Base-by-base conservation (phyloP, 169 alveolate species). In the Besnoitia besnoiti region DNA sequence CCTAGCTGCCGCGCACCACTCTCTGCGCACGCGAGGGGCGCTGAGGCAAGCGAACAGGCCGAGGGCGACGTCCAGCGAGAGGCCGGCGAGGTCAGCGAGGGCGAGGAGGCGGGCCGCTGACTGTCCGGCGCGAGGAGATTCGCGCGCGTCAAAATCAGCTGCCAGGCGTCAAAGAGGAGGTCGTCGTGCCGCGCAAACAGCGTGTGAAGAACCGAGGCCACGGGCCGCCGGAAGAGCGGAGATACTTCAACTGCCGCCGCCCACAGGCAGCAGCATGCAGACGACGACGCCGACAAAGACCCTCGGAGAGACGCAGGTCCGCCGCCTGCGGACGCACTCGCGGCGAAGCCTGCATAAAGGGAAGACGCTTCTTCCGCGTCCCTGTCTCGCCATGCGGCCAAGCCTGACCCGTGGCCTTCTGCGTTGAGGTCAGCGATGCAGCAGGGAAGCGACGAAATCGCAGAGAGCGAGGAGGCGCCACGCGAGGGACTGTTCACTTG, bases 191-290 rank as follows among this genome's bases (percentile, higher is more conserved):
- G n/a, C 12, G 24, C 39, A 42, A 67, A 67, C 10, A 67, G 80
- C 44, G n/a, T 30, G 80, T 67, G 80, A 30, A 67, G 44, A 35
- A 67, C 44, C 44, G 47, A 33, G 42, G 80, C 80, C 1, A 67
- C 80, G 14, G 80, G 80, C 40, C 80, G 80, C 80, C 42, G 80
- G 24, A 67, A 35, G 24, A 67, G 12, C 39, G 80, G 80, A 67
- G 80, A 67, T 16, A n/a, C 80, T n/a, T 30, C 80, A 14, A 42
- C n/a, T 8, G 80, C 80, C 12, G 80, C 80, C n/a, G 80, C 44
- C 39, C 46, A 30, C 80, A 67, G 44, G n/a, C 80, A 67, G 80
- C 80, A 67, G 80, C 80, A 67, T 0, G 67, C 12, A 19, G 67
- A 16, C 12, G 67, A 55, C 33, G 33, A 5, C 12, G 67, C 12